These are phyloP conservation scores for Grosmannia clavigera DNA, from an alignment of 2,329 filamentous ascomycete genomes.

Conservation along the genomic window DNA sequence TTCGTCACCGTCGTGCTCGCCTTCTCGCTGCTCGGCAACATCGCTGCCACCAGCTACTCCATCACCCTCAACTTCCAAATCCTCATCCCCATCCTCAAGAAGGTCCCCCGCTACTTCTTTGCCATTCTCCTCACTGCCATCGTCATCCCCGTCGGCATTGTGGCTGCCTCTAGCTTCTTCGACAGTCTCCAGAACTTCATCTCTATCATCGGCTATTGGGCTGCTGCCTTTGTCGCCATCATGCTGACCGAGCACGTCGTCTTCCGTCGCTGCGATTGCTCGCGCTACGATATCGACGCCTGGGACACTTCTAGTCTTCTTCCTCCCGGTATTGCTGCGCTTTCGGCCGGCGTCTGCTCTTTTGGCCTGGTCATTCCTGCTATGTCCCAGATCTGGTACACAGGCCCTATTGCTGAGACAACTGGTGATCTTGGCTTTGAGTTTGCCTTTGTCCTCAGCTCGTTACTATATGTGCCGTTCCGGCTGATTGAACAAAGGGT, in stretches of 20 bases:
- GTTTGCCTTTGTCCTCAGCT: conserved; percentile 27
- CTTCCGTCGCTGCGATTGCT: conserved; percentile 14
- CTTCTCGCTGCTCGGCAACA: conserved; percentile 45
- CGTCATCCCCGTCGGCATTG: conserved; percentile 28
- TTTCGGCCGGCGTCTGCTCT: conserved; percentile 11
- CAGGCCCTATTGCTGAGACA: conserved; percentile 27
- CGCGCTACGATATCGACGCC: conserved; percentile 11
- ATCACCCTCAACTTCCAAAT: conserved; percentile 49
- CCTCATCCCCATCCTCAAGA: conserved; percentile 23
- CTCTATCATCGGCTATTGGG: conserved; percentile 33
- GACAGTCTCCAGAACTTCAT: conserved; percentile 31
- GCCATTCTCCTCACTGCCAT: conserved; percentile 25
- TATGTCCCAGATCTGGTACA: conserved; percentile 31
- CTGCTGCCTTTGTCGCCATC: conserved; percentile 27
- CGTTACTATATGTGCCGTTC: conserved; percentile 28
- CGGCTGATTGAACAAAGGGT: conserved; percentile 20
- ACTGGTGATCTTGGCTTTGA: conserved; percentile 35
- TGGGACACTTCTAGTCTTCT: conserved; percentile 16
- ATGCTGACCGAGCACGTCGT: conserved; percentile 20
- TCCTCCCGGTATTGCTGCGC: conserved; percentile 17
- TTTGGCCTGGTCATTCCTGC: conserved; percentile 24
- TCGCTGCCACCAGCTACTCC: conserved; percentile 47
- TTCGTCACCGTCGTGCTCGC: conserved; percentile 48
- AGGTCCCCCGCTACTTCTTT: conserved; percentile 29
- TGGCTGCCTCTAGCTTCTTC: conserved; percentile 26